Conservation (phyloP, 805 yeast genomes). For the Scheffersomyces lignosus region DNA sequence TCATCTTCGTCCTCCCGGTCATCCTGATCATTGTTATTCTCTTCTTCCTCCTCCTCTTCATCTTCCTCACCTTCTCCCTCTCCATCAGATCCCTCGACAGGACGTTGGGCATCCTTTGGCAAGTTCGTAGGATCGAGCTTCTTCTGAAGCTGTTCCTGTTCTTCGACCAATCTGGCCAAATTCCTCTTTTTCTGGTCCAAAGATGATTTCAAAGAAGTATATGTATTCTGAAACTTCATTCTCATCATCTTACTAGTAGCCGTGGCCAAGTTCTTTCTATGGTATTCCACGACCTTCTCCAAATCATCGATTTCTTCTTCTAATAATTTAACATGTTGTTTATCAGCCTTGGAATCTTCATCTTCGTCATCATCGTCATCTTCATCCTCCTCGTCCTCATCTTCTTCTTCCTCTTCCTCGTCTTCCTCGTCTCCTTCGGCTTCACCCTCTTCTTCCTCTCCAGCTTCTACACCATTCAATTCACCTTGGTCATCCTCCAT, state of each 20-base stretch:
- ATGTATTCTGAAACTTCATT: constrained; percentile 81
- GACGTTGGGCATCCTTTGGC: constrained; percentile 8
- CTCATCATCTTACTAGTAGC: constrained; percentile 83
- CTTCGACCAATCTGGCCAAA: constrained; percentile 37
- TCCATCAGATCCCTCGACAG: constrained; percentile 1
- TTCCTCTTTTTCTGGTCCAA: constrained; percentile 77
- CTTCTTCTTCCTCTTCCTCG: constrained; percentile 57
- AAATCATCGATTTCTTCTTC: constrained; percentile 85
- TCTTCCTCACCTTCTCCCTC: constrained; percentile 21
- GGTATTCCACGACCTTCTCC: constrained; percentile 71
- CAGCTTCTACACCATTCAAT: constrained; percentile 49
- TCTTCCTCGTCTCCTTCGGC: constrained; percentile 58
- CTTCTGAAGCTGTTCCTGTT: constrained; percentile 25
- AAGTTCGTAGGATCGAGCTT: constrained; percentile 23
- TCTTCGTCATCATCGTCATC: constrained; percentile 51
- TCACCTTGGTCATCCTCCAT: constrained; percentile 33
- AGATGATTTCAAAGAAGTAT: constrained; percentile 74
- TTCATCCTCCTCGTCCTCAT: constrained; percentile 52
- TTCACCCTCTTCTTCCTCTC: constrained; percentile 49
- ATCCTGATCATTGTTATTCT: constrained; percentile 17
- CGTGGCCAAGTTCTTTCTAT: constrained; percentile 66
- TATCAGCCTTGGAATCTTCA: constrained; percentile 52
- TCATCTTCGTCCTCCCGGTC: constrained; percentile 26
- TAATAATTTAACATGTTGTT: constrained; percentile 63
- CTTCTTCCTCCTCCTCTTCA: constrained; percentile 18